Base-by-base conservation (phyloP, 305 asterid genomes). In the Ilex paraguariensis region DNA sequence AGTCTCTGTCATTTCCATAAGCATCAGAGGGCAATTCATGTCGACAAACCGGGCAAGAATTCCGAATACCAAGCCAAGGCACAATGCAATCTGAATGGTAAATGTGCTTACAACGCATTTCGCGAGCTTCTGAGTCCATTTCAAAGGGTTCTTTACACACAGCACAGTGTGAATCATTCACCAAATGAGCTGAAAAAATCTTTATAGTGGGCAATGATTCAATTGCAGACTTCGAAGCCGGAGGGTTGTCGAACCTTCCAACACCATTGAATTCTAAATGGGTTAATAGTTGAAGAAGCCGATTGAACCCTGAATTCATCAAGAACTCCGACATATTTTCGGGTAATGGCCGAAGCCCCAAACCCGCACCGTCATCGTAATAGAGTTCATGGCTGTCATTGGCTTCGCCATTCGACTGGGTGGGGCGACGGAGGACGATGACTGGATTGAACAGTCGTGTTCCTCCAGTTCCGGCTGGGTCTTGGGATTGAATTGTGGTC, bases 31-130 rank as follows among this genome's bases (percentile, higher is more conserved):
- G 51, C 14, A 46, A 46, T 11, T 13, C 14, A 46, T 46, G 51
- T 4, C 14, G 4, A 46, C 42, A 36, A 36, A 36, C 42, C 4
- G 51, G 51, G 13, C 51, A 46, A 3, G 51, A 46, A 46, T 46
- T 46, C 3, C 51, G 51, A 6, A 46, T 0, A 10, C 4, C 6
- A 46, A 46, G 51, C 51, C 51, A 46, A 7, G 51, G 51, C 4
- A 46, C 0, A 9, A 46, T 46, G 13, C 51, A 46, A 46, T 87
- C 96, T 2, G 87, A 81, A 73, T 91, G 97, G 75, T 91, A 91
- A 30, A 91, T 60, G 66, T 91, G 51, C 51, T 46, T 46, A 46
- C 51, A 46, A 7, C 4, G 51, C 51, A 46, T 46, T 46, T 46
- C 51, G 13, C n/a, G 51, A 6, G 51, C 51, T 6, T 46, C 51